phyloP scores from a whole-genome alignment of 495 filamentous ascomycete species.

The Penicillium pancosmium region DNA sequence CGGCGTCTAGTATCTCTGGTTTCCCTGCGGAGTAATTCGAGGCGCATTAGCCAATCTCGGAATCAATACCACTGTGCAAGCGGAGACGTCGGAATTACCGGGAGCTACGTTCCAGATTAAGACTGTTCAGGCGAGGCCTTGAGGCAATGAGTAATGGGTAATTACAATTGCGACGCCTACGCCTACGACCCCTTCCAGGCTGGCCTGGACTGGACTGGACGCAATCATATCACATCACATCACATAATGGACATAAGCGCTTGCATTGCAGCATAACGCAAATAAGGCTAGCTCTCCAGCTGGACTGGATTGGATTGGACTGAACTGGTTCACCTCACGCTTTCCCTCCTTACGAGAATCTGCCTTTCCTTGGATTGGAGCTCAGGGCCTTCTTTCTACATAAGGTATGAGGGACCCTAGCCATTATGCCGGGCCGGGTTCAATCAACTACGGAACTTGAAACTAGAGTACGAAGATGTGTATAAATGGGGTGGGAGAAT shows the following conservation, averaged over 20 bases:
- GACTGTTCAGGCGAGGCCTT: slow-evolving; percentile 65
- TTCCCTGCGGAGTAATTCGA: slow-evolving; percentile 88
- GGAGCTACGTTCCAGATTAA: slow-evolving; percentile 96
- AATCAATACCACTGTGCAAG: slow-evolving; percentile 87
- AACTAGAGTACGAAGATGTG: too few relatives aligned
- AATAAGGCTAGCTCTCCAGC: too few relatives aligned
- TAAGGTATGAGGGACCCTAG: too few relatives aligned
- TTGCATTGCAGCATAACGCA: too few relatives aligned
- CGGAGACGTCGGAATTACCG: slow-evolving; percentile 82
- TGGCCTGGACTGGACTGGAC: slow-evolving; percentile 9
- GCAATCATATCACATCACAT: too few relatives aligned
- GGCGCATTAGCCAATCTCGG: slow-evolving; percentile 88
- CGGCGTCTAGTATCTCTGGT: slow-evolving; percentile 76
- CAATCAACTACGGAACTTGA: too few relatives aligned
- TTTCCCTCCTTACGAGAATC: not conserved
- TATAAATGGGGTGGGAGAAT: not conserved
- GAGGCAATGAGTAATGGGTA: slow-evolving; percentile 8
- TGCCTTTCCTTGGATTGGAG: too few relatives aligned
- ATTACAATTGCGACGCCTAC: not conserved
- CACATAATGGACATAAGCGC: too few relatives aligned
- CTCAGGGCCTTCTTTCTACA: too few relatives aligned
- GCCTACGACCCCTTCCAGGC: not conserved
- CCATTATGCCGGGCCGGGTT: too few relatives aligned
- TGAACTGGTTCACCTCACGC: slow-evolving; percentile 6
- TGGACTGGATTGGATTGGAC: not conserved